Percentiles rank a stretch among this genome's conserved stretches.
Conservation (phyloP, 805 yeast species). For the Candida silvicultrix region DNA sequence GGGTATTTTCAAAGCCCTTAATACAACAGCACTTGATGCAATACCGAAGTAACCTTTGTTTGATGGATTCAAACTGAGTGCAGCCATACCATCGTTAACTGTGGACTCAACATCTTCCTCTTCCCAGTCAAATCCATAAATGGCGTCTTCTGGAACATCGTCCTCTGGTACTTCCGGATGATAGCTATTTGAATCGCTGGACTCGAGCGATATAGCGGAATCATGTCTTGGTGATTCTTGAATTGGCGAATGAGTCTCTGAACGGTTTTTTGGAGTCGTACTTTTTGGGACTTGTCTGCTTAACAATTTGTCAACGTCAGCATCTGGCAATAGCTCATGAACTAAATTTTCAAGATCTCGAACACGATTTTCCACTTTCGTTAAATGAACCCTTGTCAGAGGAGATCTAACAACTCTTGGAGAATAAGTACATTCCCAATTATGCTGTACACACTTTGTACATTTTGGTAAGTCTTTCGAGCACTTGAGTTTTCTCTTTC, state of each 20-base stretch:
- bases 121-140: constrained; percentile 55
- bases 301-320: constrained; percentile 35
- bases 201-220: constrained; percentile 3
- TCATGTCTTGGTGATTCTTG: constrained; percentile 1
- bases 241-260: constrained; percentile 5
- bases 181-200: constrained; percentile 9
- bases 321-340: constrained; percentile 37
- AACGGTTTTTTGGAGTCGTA: constrained; percentile 3
- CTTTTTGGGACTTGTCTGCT: constrained; percentile 11
- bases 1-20: constrained; percentile 39
- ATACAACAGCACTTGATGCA: constrained; percentile 51
- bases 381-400: constrained; percentile 71
- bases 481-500: constrained; percentile 74
- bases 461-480: constrained; percentile 76
- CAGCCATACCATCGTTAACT: constrained; percentile 59
- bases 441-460: constrained; percentile 63
- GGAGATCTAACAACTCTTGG: constrained; percentile 79
- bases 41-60: constrained; percentile 62
- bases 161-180: constrained; percentile 26
- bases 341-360: constrained; percentile 39
- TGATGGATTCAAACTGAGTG: constrained; percentile 40
- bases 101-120: constrained; percentile 39
- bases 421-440: constrained; percentile 72
- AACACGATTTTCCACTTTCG: constrained; percentile 62
- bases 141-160: constrained; percentile 35